Evolutionary conservation across 352 stramenopile species (phyloP).

Genomic region (Globisporangium iwayamae): DNA sequence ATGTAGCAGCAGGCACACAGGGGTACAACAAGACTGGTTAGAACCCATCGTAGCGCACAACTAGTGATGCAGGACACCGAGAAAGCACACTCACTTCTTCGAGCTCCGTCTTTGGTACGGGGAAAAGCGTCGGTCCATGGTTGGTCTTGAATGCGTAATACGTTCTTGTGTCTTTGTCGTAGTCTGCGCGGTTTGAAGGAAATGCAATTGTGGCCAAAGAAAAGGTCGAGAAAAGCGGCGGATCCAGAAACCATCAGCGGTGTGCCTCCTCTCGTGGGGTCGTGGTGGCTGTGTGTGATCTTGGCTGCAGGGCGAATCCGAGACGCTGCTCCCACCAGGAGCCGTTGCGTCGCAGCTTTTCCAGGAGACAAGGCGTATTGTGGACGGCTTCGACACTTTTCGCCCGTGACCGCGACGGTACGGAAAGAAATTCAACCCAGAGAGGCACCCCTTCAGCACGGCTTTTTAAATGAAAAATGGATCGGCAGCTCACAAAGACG

Average conservation of each 20-base stretch:
- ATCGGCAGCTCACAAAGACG: background rate
- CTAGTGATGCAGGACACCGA: background rate
- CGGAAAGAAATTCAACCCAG: constrained; percentile 1
- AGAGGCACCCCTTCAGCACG: background rate
- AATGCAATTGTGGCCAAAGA: constrained; percentile 13
- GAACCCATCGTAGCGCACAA: background rate
- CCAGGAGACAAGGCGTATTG: constrained; percentile 1
- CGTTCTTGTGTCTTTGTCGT: constrained; percentile 2
- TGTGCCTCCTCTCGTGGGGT: background rate
- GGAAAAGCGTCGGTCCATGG: constrained; percentile 17
- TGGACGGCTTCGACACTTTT: background rate
- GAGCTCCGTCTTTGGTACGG: constrained; percentile 11
- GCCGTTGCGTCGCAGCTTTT: constrained; percentile 9
- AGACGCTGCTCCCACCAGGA: background rate
- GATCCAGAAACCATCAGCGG: background rate
- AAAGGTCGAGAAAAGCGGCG: constrained; percentile 17
- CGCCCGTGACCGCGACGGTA: background rate
- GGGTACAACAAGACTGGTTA: background rate
- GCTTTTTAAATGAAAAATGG: background rate
- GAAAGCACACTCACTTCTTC: constrained; percentile 13
- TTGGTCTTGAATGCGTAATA: background rate
- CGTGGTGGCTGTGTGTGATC: background rate
- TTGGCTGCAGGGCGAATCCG: constrained; percentile 8
- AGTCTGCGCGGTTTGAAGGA: constrained; percentile 14
- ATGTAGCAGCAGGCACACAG: background rate